These are phyloP conservation scores for Fusarium gaditjirri DNA, from an alignment of 2,329 filamentous ascomycete genomes.

Conservation along the genomic window DNA sequence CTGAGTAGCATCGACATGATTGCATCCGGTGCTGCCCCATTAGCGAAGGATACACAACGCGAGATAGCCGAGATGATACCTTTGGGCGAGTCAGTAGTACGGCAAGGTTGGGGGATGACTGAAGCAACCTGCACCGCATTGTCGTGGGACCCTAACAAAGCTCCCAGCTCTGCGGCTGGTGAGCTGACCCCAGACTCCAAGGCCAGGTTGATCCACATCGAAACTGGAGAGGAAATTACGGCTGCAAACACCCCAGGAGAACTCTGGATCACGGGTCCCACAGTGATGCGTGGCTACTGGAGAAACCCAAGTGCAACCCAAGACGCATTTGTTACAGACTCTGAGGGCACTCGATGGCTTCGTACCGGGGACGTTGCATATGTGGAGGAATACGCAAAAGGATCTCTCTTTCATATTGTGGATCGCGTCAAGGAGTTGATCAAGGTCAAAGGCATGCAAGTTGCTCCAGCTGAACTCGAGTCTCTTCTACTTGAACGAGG, in stretches of 20 bases:
- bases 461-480: conserved; percentile 64
- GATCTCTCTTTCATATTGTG: conserved; percentile 71
- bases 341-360: conserved; percentile 70
- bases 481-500: conserved; percentile 51
- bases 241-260: conserved; percentile 69
- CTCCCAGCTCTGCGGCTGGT: conserved; percentile 41
- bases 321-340: conserved; percentile 62
- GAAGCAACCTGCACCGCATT: conserved; percentile 79
- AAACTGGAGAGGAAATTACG: conserved; percentile 63
- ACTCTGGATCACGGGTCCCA: conserved; percentile 78
- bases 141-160: conserved; percentile 72
- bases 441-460: conserved; percentile 69
- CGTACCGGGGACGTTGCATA: conserved; percentile 80
- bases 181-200: conserved; percentile 56
- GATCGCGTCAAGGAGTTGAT: conserved; percentile 77
- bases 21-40: conserved; percentile 75
- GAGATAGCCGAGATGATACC: conserved; percentile 63
- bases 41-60: conserved; percentile 62
- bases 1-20: conserved; percentile 71
- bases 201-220: conserved; percentile 71
- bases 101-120: conserved; percentile 90
- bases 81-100: conserved; percentile 48
- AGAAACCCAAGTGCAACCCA: conserved; percentile 73
- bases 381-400: conserved; percentile 66
- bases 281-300: conserved; percentile 83